These are phyloP conservation scores for Plasmopara viticola DNA, from an alignment of 352 stramenopile genomes.

Conservation along the genomic window DNA sequence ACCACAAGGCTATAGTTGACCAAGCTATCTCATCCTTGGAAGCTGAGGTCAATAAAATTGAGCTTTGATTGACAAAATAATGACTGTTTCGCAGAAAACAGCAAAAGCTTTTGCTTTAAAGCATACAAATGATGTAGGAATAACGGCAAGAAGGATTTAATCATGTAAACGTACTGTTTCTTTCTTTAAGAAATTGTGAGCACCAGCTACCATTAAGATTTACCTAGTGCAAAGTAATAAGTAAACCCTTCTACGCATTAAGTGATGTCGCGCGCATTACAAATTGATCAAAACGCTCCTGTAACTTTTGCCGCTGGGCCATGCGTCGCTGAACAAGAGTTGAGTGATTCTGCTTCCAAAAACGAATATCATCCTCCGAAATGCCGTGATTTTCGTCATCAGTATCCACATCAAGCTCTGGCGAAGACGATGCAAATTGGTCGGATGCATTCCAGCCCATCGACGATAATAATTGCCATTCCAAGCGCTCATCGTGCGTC, in stretches of 20 bases:
- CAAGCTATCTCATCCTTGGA: conserved; percentile 54
- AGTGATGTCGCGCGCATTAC: conserved; percentile 61
- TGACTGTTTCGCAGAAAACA: conserved; percentile 2
- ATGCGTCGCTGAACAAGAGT: conserved; percentile 67
- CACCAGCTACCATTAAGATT: not conserved
- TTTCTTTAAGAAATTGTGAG: not conserved
- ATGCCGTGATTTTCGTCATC: conserved; percentile 79
- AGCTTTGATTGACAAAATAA: conserved; percentile 27
- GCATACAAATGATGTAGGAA: conserved; percentile 20
- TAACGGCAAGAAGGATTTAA: conserved; percentile 21
- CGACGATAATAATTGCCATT: conserved; percentile 73
- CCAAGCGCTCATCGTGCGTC: conserved; percentile 58
- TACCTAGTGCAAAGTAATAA: not conserved
- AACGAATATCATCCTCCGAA: conserved; percentile 77
- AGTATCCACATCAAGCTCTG: conserved; percentile 63
- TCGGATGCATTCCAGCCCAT: conserved; percentile 77
- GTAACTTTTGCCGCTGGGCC: conserved; percentile 75
- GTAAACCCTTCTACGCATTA: conserved; percentile 11
- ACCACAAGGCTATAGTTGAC: conserved; percentile 62
- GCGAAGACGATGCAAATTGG: conserved; percentile 52
- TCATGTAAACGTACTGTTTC: conserved; percentile 15
- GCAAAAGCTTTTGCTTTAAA: too few species aligned
- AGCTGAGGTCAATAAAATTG: conserved; percentile 42
- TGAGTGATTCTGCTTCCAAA: conserved; percentile 80
- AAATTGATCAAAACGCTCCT: conserved; percentile 83